Evolutionary conservation across 371 early-diverging fungal genomes (phyloP), one percentile per base, ranked within the genome.

Genomic region (Coemansia sp.): DNA sequence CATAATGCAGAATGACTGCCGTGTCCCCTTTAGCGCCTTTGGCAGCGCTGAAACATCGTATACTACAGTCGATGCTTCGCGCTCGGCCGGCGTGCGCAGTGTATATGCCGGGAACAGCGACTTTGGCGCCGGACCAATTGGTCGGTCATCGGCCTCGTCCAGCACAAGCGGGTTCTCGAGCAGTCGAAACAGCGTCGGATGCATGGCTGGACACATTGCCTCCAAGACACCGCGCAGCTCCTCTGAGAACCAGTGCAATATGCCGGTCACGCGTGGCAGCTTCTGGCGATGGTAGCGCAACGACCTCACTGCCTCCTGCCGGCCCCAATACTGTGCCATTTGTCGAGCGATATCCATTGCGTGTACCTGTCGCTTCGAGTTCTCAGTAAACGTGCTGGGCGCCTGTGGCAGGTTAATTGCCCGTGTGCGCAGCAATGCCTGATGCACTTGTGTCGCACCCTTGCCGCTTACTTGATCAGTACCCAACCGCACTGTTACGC

Each of bases 1-100:
- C 75, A 77, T 77, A 13, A 77, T 77, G 24, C 74, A 77, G 69
- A 73, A 77, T 46, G 77, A 77, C 63, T 77, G 77, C 7, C 77
- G 74, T 2, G 77, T 77, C 11, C 69, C 77, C 66, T 65, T 77
- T 32, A 77, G 66, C 3, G 69, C 77, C 52, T 62, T 64, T n/a
- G 77, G 77, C 49, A 77, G 69, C 23, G 65, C 63, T 0, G 77
- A 68, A 1, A 77, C 58, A 48, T 77, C 73, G 32, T 73, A 77
- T 23, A 73, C 73, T 8, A 69, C 63, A 15, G 54, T 48, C 1
- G 58, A 41, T 12, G 65, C 46, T 17, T 40, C 55, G 61, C 48
- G 66, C 51, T 32, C 52, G 15, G 32, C 23, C 15, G 62, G 41
- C 39, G 54, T 61, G 41, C 73, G 64, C 46, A 73, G 28, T 0